Evolutionary conservation across 192 early-diverging fungal genomes (phyloP).

Genomic region (Fimicolochytrium jonesii): DNA sequence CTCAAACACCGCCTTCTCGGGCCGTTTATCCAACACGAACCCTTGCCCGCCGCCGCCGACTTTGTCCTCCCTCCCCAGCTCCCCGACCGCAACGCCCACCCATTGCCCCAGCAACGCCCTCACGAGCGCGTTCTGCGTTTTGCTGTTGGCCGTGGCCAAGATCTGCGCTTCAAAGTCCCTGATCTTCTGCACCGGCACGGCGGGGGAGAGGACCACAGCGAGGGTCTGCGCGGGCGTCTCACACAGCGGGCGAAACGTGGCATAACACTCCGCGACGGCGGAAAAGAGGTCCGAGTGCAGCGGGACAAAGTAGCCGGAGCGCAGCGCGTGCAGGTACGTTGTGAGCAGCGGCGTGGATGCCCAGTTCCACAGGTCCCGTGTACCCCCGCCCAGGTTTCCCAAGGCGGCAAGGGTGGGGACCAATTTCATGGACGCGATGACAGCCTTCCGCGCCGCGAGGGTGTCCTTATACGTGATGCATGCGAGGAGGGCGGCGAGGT

Average conservation of each 20-base stretch:
- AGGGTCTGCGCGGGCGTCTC: constrained; percentile 28
- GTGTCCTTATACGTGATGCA: constrained; percentile 12
- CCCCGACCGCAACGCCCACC: too few relatives aligned
- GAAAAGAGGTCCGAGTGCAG: constrained; percentile 27
- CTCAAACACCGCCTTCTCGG: background rate
- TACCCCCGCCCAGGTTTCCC: background rate
- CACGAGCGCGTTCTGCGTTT: constrained; percentile 14
- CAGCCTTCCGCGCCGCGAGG: constrained; percentile 15
- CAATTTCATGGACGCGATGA: background rate
- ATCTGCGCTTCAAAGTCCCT: constrained; percentile 31
- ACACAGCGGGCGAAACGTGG: constrained; percentile 13
- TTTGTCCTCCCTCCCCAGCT: constrained; percentile 23
- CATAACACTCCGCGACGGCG: constrained; percentile 32
- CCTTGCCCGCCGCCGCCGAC: background rate
- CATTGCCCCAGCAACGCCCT: too few relatives aligned
- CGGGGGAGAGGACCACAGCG: constrained; percentile 25
- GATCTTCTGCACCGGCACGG: constrained; percentile 9
- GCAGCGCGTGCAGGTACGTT: constrained; percentile 19
- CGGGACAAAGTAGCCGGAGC: constrained; percentile 35
- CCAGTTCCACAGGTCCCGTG: too few relatives aligned
- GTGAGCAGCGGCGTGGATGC: too few relatives aligned
- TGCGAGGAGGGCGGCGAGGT: constrained; percentile 5
- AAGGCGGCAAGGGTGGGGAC: background rate
- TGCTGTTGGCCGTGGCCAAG: background rate
- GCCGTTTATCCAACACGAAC: background rate